Conservation (phyloP, 148 eudicot species). For the Nepenthes gracilis region DNA sequence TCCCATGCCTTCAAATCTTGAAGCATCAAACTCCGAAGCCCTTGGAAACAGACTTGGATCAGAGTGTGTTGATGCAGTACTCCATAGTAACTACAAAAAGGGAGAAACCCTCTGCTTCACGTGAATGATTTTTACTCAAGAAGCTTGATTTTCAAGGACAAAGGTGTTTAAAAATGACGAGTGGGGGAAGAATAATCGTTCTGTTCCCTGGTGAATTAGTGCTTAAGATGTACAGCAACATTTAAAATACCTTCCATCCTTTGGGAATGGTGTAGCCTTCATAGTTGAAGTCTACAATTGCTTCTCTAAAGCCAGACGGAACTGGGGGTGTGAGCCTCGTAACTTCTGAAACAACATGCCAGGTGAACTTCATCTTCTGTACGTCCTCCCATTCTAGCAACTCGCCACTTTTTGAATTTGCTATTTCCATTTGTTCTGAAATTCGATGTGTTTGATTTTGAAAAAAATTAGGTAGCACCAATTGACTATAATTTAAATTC, state of each 20-base stretch:
- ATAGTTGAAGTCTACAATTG: slow-evolving; percentile 17
- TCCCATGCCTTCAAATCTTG: slow-evolving; percentile 39
- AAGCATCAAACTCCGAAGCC: slow-evolving; percentile 24
- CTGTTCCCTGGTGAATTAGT: not conserved
- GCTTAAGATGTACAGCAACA: not conserved
- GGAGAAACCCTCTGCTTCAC: too few relatives aligned
- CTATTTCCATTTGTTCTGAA: slow-evolving; percentile 21
- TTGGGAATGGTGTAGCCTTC: slow-evolving; percentile 28
- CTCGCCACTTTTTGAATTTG: slow-evolving; percentile 12
- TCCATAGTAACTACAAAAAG: slow-evolving; percentile 26
- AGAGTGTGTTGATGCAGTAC: slow-evolving; percentile 12
- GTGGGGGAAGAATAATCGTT: not conserved
- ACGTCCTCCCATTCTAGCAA: slow-evolving; percentile 20
- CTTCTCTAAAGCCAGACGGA: slow-evolving; percentile 25
- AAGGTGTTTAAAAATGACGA: not conserved
- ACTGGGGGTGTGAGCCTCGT: slow-evolving; percentile 27
- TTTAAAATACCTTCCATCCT: slow-evolving; percentile 30
- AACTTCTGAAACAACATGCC: slow-evolving; percentile 26
- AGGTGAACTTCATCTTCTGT: slow-evolving; percentile 26
- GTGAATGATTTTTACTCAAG: too few relatives aligned
- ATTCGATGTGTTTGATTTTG: not conserved
- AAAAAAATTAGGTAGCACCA: not conserved
- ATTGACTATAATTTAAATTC: not conserved
- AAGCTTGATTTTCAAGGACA: not conserved
- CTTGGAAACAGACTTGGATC: slow-evolving; percentile 17